Evolutionary conservation across 495 filamentous ascomycete species (phyloP).

Genomic region (Aspergillus cavernicola): DNA sequence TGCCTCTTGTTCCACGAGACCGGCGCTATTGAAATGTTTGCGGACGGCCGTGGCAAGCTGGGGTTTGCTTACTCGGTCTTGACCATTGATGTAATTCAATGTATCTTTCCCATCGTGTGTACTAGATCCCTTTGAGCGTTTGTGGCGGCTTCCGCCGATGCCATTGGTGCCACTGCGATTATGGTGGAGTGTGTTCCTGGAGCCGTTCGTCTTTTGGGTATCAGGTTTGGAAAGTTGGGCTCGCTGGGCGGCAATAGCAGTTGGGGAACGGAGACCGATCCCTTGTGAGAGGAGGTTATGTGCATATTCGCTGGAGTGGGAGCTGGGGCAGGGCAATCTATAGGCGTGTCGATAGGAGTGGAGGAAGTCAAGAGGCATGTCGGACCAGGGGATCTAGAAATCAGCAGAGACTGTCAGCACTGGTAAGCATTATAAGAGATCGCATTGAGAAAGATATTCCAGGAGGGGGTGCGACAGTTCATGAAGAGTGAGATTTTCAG

Average conservation of each 20-base stretch:
- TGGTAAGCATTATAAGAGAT: neutral
- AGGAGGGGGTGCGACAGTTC: too few species aligned
- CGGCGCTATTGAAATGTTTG: conserved; percentile 86
- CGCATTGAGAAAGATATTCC: too few species aligned
- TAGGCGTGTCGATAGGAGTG: conserved; percentile 79
- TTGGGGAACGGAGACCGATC: conserved; percentile 57
- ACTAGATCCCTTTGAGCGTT: conserved; percentile 4
- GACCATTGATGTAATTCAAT: conserved; percentile 35
- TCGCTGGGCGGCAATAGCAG: conserved; percentile 40
- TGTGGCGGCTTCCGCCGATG: conserved; percentile 10
- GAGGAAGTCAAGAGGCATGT: conserved; percentile 66
- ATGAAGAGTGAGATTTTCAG: neutral
- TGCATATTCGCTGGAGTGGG: conserved; percentile 68
- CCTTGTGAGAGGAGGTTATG: conserved; percentile 68
- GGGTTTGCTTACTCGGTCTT: conserved; percentile 67
- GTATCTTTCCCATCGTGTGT: conserved; percentile 20
- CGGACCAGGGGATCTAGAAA: conserved; percentile 68
- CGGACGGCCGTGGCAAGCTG: conserved; percentile 76
- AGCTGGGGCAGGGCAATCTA: conserved; percentile 62
- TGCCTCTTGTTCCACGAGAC: conserved; percentile 81
- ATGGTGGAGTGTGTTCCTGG: conserved; percentile 12
- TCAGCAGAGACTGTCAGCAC: conserved; percentile 10
- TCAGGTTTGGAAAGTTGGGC: conserved; percentile 24
- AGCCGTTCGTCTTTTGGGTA: conserved; percentile 9
- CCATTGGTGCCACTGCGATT: conserved; percentile 14